Base-by-base conservation (phyloP, 768 basidiomycete species). In the Pisolithus marmoratus region DNA sequence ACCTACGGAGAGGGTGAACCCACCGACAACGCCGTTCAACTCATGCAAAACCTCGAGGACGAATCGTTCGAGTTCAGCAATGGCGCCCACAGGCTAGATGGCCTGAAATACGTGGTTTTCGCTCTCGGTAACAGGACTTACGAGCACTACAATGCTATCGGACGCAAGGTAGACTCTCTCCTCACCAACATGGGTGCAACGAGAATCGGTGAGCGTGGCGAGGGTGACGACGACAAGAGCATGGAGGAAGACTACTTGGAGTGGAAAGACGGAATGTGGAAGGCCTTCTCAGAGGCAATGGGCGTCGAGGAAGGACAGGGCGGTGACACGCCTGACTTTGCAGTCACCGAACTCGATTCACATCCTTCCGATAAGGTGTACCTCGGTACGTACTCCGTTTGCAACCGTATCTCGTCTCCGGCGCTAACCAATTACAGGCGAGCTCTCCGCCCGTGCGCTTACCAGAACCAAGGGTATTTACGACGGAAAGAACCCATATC, bases 211-310 rank as follows among this genome's bases (percentile, higher is more conserved):
- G 85, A 87, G 65, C 78, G 87, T 37, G 95, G 95, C 9, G 94
- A 98, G 70, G 95, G 95, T 57, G 96, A 99, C 63, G 95, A 99
- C 64, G 96, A 99, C 71, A 96, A 96, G 77, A 93, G 89, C 65
- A 97, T 99, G 94, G 95, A 99, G 68, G 95, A 99, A 73, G 95
- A 99, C 69, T 99, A 98, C 67, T 81, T 99, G 12, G 94, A 91
- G 61, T 99, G 95, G 95, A 99, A 98, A 70, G 95, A 99, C 63
- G 80, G 78, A 59, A 94, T 98, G 94, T 98, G 94, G 90, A 85
- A 87, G 17, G 83, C 84, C 5, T 90, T 98, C 54, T 78, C 93
- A n/a, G 67, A 76, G 50, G 80, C 80, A 20, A 80, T 97, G 79
- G 79, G 80, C 48, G 92, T 96, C 47, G 94, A 97, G 68, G 96